Evolutionary conservation across 371 early-diverging fungal genomes (phyloP).

Genomic region (Lichtheimia ornata): DNA sequence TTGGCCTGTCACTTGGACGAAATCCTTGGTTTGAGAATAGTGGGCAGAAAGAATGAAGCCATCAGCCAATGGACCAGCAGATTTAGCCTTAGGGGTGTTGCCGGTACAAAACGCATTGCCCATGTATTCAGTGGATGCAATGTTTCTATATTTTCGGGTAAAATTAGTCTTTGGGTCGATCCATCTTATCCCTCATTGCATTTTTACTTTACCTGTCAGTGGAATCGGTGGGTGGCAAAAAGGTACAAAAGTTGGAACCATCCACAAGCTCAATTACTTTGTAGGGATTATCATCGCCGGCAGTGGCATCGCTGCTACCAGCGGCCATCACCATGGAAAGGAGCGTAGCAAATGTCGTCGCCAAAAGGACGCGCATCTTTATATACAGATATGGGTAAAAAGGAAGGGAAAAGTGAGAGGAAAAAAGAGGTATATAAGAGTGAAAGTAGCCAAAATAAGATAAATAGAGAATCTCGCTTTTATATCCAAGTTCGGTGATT

Average conservation of each 20-base stretch:
- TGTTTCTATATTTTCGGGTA: conserved; percentile 13
- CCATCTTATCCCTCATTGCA: too few species aligned
- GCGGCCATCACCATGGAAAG: neutral
- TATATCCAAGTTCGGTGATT: neutral
- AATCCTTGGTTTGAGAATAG: conserved; percentile 37
- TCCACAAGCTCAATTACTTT: conserved; percentile 29
- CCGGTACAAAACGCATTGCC: conserved; percentile 58
- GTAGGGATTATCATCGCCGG: neutral
- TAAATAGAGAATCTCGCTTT: neutral
- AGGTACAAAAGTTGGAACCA: conserved; percentile 48
- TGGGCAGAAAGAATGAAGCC: conserved; percentile 53
- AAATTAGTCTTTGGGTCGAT: too few species aligned
- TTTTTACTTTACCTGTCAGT: conserved; percentile 6
- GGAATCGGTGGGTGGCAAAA: conserved; percentile 50
- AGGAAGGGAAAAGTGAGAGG: neutral
- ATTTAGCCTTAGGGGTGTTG: conserved; percentile 34
- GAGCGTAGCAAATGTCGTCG: neutral
- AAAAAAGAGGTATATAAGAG: neutral
- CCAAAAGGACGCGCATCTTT: neutral
- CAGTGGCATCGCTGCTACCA: neutral
- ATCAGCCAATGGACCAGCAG: conserved; percentile 35
- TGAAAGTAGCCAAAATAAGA: too few species aligned
- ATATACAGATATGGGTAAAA: neutral
- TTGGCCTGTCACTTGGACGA: conserved; percentile 57
- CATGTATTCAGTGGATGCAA: conserved; percentile 48